Conservation (phyloP, 257 asterid species). For the Penstemon newberryi region DNA sequence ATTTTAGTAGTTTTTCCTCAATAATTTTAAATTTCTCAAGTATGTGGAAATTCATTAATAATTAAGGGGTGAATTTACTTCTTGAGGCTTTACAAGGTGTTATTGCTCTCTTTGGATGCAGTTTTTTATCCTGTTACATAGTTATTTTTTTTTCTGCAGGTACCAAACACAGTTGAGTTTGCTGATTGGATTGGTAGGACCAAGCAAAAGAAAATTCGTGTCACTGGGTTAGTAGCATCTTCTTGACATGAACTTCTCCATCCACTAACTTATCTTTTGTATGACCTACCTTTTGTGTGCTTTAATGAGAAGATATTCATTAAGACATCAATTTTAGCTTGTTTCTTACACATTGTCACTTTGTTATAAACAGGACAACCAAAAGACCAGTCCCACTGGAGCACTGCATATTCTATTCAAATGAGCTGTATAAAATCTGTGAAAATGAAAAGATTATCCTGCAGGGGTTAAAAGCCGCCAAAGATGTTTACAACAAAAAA, state of each 20-base stretch:
- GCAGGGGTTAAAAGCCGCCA: conserved; percentile 87
- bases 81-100: conserved; percentile 13
- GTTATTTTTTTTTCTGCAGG: conserved; percentile 46
- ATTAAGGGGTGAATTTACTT: too few relatives aligned
- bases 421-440: conserved; percentile 89
- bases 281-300: conserved; percentile 18
- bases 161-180: conserved; percentile 93
- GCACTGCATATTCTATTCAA: conserved; percentile 87
- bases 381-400: conserved; percentile 98
- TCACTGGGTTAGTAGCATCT: conserved; percentile 74
- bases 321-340: not conserved
- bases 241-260: conserved; percentile 26
- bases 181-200: conserved; percentile 99
- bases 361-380: conserved; percentile 65
- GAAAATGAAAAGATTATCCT: conserved; percentile 80
- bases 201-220: conserved; percentile 85
- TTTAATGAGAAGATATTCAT: not conserved
- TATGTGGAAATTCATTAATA: not conserved
- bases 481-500: conserved; percentile 67
- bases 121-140: conserved; percentile 20
- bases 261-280: conserved; percentile 19
- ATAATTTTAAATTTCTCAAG: not conserved
- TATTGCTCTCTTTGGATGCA: conserved; percentile 8
- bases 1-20: not conserved
- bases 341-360: conserved; percentile 17